A percentile compares a stretch with the other conserved stretches of the same genome.
Evolutionary conservation across 2,329 filamentous ascomycete genomes (phyloP).

Genomic region (Trichoderma atroviride): DNA sequence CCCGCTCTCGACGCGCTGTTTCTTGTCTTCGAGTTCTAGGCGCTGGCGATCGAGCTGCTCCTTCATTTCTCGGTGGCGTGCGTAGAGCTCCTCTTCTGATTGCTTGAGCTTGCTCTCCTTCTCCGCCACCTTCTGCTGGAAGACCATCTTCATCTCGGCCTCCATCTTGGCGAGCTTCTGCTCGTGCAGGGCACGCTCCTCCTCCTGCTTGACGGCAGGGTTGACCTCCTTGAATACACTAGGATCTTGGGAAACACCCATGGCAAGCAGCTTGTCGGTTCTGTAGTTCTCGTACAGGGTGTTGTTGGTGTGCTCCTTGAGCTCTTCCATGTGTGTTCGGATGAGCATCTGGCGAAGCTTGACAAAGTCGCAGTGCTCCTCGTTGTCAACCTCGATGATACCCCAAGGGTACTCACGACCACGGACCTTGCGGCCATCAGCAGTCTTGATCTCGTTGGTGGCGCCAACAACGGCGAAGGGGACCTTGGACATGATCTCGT

Average conservation of each 20-base stretch:
- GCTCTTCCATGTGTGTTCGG: constrained; percentile 99
- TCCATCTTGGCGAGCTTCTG: constrained; percentile 99
- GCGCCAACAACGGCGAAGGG: constrained; percentile 98
- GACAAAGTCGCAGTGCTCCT: constrained; percentile 99
- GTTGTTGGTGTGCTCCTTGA: constrained; percentile 99
- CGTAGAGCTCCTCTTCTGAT: constrained; percentile 98
- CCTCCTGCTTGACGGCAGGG: constrained; percentile 99
- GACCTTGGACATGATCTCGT: constrained; percentile 99
- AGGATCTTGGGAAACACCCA: constrained; percentile 98
- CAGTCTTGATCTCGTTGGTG: constrained; percentile 87
- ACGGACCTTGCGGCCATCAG: constrained; percentile 92
- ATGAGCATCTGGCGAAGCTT: constrained; percentile 99
- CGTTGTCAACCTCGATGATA: constrained; percentile 98
- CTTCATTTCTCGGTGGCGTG: constrained; percentile 99
- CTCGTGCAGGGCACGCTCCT: constrained; percentile 96
- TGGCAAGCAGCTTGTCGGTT: constrained; percentile 97
- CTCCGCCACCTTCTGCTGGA: constrained; percentile 99
- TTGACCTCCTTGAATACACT: constrained; percentile 99
- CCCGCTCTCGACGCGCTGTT: constrained; percentile 90
- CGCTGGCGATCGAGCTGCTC: constrained; percentile 96
- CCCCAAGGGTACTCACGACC: constrained; percentile 98
- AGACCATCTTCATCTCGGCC: constrained; percentile 99
- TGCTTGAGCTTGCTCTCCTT: constrained; percentile 99
- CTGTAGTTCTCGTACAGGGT: constrained; percentile 99
- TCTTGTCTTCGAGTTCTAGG: constrained; percentile 97